Conservation (phyloP, 805 yeast species). For the Isabelozyma heimii region DNA sequence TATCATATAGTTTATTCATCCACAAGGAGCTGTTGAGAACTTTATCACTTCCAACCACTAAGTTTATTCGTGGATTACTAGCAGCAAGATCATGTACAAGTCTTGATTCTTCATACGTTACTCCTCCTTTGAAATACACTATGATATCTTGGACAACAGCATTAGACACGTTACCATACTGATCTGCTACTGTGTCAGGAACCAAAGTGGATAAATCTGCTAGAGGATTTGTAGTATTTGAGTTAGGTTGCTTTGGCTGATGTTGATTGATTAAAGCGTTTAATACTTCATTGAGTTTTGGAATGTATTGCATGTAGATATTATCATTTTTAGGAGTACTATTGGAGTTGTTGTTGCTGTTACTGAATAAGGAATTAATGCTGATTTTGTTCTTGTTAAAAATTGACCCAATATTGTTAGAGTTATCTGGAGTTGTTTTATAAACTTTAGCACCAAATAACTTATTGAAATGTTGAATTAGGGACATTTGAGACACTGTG, state of each 20-base stretch:
- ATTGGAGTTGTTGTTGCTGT: slow-evolving; percentile 14
- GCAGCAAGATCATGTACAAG: slow-evolving; percentile 68
- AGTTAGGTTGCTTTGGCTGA: slow-evolving; percentile 5
- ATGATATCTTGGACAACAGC: slow-evolving; percentile 61
- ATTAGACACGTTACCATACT: slow-evolving; percentile 17
- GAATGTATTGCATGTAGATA: slow-evolving; percentile 88
- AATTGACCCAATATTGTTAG: slow-evolving; percentile 21
- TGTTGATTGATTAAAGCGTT: slow-evolving; percentile 12
- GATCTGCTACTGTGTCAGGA: slow-evolving; percentile 32
- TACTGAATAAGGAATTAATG: slow-evolving; percentile 29
- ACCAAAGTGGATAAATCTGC: slow-evolving; percentile 32
- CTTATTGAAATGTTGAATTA: slow-evolving; percentile 27
- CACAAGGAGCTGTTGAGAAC: slow-evolving; percentile 34
- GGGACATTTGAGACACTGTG: slow-evolving; percentile 28
- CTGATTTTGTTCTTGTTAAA: slow-evolving; percentile 33
- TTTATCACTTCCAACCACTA: slow-evolving; percentile 72
- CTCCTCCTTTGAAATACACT: slow-evolving; percentile 80
- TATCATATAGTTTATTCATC: slow-evolving; percentile 31
- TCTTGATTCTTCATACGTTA: slow-evolving; percentile 89
- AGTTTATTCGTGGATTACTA: slow-evolving; percentile 54
- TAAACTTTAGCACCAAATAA: slow-evolving; percentile 15
- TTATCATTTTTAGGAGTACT: slow-evolving; percentile 46
- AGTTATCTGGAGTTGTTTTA: slow-evolving; percentile 4
- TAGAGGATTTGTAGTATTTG: neutral
- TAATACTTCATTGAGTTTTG: slow-evolving; percentile 56